Base-by-base conservation (phyloP, 345 rosid genomes). In the Geranium brycei region DNA sequence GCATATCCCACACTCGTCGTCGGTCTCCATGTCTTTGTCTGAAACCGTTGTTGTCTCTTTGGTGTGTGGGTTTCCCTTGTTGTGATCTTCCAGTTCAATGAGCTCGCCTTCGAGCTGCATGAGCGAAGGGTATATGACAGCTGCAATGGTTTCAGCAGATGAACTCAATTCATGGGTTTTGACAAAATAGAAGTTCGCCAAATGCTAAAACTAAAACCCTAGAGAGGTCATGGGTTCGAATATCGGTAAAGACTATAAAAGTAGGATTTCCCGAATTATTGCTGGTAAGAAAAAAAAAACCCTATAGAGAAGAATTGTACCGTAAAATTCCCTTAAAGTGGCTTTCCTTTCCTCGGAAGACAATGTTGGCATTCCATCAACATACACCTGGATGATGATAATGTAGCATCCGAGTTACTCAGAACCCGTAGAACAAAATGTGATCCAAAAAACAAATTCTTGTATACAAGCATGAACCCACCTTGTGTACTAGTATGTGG, bases 1-100 rank as follows among this genome's bases (percentile, higher is more conserved):
- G 79, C 95, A 87, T 64, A 85, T 87, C 58, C 83, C 88, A 51
- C 90, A 87, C 66, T 87, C 90, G 1, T 81, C 82, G 2, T 83
- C 85, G 71, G 79, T 72, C 38, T 80, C 89, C 16, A 63, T 17
- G 61, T 79, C 86, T 17, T 31, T 69, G 61, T 70, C 77, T 1
- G 56, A 31, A 10, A 71, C 56, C 66, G 57, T 72, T 66, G 72
- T 72, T 31, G 41, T 62, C 59, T 59, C 73, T 68, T 71, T 71
- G 1, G 17, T 51, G 31, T 62, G 55, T n/a, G 2, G 51, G 51
- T 53, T 66, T 62, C 68, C 67, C 71, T 17, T 66, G 19, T 58
- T 57, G 51, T 61, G 47, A 14, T 76, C 73, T 55, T 69, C 77
- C 10, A 71, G 40, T 68, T 73, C 65, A 19, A 23, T 18, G 62